A percentile compares a stretch with the other conserved stretches of the same genome.
Evolutionary conservation across 2,329 filamentous ascomycete species (phyloP).

Genomic region (Fonsecaea multimorphosa): DNA sequence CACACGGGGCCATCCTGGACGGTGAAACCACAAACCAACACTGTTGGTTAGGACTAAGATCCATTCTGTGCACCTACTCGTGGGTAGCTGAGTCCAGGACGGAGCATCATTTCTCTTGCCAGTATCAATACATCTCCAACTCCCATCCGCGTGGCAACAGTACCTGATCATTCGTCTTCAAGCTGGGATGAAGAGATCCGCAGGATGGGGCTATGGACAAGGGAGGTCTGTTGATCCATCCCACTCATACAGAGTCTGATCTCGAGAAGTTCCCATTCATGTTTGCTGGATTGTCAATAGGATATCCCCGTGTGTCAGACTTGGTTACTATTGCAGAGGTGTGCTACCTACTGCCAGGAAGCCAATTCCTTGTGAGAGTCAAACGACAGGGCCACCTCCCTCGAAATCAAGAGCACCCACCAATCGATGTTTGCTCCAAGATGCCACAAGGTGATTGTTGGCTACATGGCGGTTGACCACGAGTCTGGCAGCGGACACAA

Average conservation of each 20-base stretch:
- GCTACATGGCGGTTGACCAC: constrained; percentile 8
- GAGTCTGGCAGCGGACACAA: constrained; percentile 5
- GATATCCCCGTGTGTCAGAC: not conserved
- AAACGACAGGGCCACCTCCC: not conserved
- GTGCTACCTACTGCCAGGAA: not conserved
- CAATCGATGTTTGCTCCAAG: not conserved
- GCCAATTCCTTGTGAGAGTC: not conserved
- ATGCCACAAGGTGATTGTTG: not conserved
- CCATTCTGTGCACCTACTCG: not conserved
- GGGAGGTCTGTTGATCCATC: not conserved
- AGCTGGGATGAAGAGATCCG: not conserved
- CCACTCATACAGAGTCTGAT: not conserved
- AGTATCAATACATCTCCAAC: not conserved
- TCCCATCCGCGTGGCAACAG: not conserved
- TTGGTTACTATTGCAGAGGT: not conserved
- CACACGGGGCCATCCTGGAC: not conserved
- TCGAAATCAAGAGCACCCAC: not conserved
- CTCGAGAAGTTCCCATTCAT: not conserved
- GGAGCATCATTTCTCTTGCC: not conserved
- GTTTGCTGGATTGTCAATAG: not conserved
- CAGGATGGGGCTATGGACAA: not conserved
- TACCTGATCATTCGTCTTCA: not conserved
- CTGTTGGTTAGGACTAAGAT: not conserved
- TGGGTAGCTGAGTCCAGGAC: not conserved
- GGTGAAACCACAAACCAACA: not conserved